These are phyloP conservation scores for Daedaleopsis sinensis DNA, from an alignment of 768 basidiomycete species.

Conservation along the genomic window DNA sequence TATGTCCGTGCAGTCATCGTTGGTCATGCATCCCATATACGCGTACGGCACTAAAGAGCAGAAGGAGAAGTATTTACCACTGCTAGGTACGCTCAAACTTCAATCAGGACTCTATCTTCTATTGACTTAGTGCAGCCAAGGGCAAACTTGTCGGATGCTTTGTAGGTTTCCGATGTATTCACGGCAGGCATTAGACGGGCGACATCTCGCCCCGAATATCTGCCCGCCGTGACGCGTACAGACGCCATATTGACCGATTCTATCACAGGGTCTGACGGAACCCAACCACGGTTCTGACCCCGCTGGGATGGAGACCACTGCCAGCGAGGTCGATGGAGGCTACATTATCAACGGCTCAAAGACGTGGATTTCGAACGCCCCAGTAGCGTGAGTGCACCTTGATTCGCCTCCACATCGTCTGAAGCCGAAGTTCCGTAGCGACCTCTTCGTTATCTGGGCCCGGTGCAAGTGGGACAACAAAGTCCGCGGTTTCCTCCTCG, in stretches of 20 bases:
- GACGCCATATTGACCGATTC: background rate
- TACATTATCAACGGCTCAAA: slow-evolving; percentile 90
- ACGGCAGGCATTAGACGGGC: too few species aligned
- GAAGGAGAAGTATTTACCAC: slow-evolving; percentile 89
- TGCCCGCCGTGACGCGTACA: background rate
- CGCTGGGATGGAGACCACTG: slow-evolving; percentile 95
- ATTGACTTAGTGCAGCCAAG: slow-evolving; percentile 55
- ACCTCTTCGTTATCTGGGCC: slow-evolving; percentile 94
- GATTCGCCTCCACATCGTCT: slow-evolving; percentile 1
- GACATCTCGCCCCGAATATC: too few species aligned
- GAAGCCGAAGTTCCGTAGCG: slow-evolving; percentile 44
- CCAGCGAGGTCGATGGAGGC: slow-evolving; percentile 82
- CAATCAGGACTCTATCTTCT: background rate
- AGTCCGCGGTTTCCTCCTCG: slow-evolving; percentile 87
- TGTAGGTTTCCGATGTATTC: slow-evolving; percentile 49
- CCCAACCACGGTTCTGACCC: slow-evolving; percentile 98
- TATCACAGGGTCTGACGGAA: slow-evolving; percentile 83
- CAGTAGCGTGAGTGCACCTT: slow-evolving; percentile 72
- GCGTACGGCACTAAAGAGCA: slow-evolving; percentile 89
- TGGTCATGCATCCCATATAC: slow-evolving; percentile 94
- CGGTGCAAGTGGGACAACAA: slow-evolving; percentile 92
- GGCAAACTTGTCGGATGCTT: slow-evolving; percentile 93
- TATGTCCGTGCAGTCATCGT: slow-evolving; percentile 92
- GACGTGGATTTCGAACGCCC: slow-evolving; percentile 97
- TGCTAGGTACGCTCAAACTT: slow-evolving; percentile 55